Percentiles rank a stretch among this genome's conserved stretches.
Evolutionary conservation across 2,329 filamentous ascomycete species (phyloP).

Genomic region (Domatiomyces catenatus): DNA sequence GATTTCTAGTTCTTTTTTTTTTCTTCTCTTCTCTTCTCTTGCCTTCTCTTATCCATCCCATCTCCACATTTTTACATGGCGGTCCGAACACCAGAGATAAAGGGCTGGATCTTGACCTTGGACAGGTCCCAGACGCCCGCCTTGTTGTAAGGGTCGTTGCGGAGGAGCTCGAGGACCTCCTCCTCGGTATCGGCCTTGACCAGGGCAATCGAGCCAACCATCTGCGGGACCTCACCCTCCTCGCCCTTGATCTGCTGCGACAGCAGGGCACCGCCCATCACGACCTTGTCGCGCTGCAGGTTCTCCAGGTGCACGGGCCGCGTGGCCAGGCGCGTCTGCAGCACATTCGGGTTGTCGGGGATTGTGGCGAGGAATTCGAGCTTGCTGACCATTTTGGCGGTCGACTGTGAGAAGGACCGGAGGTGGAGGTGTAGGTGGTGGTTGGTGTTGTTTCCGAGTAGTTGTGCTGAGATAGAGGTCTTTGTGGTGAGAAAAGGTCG

Average conservation of each 20-base stretch:
- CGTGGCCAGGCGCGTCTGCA: constrained; percentile 33
- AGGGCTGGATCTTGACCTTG: constrained; percentile 34
- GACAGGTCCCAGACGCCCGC: constrained; percentile 68
- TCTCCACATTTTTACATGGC: constrained; percentile 11
- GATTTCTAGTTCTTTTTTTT: too few relatives aligned
- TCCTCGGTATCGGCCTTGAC: constrained; percentile 51
- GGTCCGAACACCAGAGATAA: constrained; percentile 15
- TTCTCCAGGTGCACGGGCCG: constrained; percentile 12
- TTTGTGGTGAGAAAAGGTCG: too few relatives aligned
- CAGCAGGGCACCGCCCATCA: constrained; percentile 46
- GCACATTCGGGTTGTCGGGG: constrained; percentile 47
- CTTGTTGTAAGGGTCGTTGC: constrained; percentile 56
- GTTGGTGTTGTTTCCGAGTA: neutral
- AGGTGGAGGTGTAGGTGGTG: neutral
- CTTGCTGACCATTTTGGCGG: constrained; percentile 19
- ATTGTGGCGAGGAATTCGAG: constrained; percentile 55
- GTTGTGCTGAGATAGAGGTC: too few relatives aligned
- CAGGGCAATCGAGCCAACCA: constrained; percentile 58
- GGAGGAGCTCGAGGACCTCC: constrained; percentile 51
- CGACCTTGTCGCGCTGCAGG: constrained; percentile 11
- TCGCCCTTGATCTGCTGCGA: constrained; percentile 42
- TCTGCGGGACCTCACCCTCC: constrained; percentile 44
- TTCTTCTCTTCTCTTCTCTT: neutral
- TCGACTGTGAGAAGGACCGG: neutral
- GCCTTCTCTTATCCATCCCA: neutral